phyloP scores from a whole-genome alignment of 208 protist genomes.

The Acanthamoeba castellanii region DNA sequence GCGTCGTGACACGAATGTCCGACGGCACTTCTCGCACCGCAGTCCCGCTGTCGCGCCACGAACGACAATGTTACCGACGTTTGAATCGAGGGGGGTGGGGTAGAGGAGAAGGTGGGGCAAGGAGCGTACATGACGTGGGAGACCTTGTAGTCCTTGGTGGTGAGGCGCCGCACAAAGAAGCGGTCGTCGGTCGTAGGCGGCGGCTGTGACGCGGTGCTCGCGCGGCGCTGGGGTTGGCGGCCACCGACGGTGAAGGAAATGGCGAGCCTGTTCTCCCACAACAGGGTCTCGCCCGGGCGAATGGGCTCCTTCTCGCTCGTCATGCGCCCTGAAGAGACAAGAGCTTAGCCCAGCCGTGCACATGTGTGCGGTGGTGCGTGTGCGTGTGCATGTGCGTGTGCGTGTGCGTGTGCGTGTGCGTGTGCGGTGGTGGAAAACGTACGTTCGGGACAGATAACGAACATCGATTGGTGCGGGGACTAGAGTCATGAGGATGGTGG shows the following conservation, averaged over 20 bases:
- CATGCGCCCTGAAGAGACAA: neutral
- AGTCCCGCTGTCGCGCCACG: no score
- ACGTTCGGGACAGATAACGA: neutral
- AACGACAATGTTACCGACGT: neutral
- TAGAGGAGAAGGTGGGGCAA: neutral
- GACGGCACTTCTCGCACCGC: neutral
- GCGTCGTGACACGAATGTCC: neutral
- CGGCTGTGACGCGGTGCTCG: neutral
- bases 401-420: no score
- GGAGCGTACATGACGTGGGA: neutral
- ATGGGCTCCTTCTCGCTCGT: neutral
- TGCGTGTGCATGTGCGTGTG: no score
- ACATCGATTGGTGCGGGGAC: neutral
- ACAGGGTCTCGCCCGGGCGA: neutral
- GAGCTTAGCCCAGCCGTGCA: no score
- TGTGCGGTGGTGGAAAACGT: no score
- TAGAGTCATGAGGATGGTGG: no score
- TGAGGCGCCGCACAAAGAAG: neutral
- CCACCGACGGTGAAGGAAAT: neutral
- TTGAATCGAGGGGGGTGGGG: neutral
- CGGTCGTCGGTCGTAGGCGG: neutral
- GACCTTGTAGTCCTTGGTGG: neutral
- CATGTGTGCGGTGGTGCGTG: no score
- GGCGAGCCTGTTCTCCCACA: constrained; percentile 32
- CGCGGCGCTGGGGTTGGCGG: neutral